Conservation (phyloP, 169 alveolate genomes). For the Besnoitia besnoiti region DNA sequence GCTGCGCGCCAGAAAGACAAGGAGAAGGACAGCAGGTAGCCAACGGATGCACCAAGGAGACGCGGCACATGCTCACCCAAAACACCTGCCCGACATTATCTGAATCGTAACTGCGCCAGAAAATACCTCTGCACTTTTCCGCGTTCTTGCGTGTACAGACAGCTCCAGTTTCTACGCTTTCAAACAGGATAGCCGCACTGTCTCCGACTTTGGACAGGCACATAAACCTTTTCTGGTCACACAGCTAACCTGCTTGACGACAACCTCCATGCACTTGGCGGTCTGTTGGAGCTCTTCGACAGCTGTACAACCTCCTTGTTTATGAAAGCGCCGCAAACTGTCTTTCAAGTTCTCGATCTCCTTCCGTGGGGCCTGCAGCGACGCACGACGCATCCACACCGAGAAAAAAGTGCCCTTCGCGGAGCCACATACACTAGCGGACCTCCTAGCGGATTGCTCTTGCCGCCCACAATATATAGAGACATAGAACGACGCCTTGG, state of each 20-base stretch:
- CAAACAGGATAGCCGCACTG: too few species aligned
- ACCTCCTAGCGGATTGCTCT: too few species aligned
- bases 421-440: too few species aligned
- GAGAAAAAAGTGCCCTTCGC: too few species aligned
- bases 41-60: not conserved
- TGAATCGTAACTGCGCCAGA: too few species aligned
- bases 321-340: not conserved
- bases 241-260: slow-evolving; percentile 17
- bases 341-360: slow-evolving; percentile 10
- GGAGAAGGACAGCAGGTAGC: too few species aligned
- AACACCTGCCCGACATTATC: not conserved
- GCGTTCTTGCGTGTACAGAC: not conserved
- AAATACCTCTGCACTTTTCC: not conserved
- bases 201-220: not conserved
- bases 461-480: too few species aligned
- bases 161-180: too few species aligned
- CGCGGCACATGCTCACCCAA: not conserved
- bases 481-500: too few species aligned
- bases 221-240: too few species aligned
- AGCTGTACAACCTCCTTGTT: slow-evolving; percentile 20
- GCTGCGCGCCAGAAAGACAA: too few species aligned
- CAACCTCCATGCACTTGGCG: slow-evolving; percentile 18
- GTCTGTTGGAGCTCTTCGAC: slow-evolving; percentile 32
- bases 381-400: too few species aligned
- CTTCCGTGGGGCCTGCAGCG: not conserved